Evolutionary conservation across 2,329 filamentous ascomycete genomes (phyloP).

Genomic region (Phialocephala sp.): DNA sequence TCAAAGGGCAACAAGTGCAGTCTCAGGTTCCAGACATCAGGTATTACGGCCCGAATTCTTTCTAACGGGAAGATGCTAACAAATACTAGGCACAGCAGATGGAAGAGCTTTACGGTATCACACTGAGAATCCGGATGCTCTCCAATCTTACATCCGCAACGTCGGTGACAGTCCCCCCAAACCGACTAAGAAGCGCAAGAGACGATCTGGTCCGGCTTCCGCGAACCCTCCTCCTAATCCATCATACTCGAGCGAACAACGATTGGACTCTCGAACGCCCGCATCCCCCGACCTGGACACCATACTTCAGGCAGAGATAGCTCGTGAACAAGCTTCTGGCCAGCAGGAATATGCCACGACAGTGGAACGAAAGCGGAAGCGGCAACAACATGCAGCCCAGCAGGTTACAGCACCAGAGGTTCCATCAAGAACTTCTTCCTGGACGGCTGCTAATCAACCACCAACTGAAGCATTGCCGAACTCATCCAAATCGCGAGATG

Average conservation of each 20-base stretch:
- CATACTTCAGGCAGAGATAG: slow-evolving; percentile 33
- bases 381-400: not conserved
- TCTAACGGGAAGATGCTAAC: slow-evolving; percentile 14
- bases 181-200: slow-evolving; percentile 29
- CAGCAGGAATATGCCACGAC: not conserved
- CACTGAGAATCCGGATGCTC: slow-evolving; percentile 30
- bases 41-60: slow-evolving; percentile 18
- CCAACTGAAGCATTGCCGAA: not conserved
- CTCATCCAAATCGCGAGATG: slow-evolving; percentile 10
- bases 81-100: slow-evolving; percentile 31
- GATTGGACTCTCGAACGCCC: slow-evolving; percentile 9
- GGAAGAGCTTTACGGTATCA: slow-evolving; percentile 34
- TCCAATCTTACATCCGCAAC: slow-evolving; percentile 23
- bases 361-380: slow-evolving; percentile 9
- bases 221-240: slow-evolving; percentile 10
- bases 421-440: not conserved
- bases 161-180: slow-evolving; percentile 20
- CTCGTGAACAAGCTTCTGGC: slow-evolving; percentile 23
- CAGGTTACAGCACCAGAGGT: not conserved
- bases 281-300: slow-evolving; percentile 29
- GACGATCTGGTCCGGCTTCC: slow-evolving; percentile 18
- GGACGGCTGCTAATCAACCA: not conserved
- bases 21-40: slow-evolving; percentile 31
- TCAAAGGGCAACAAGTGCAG: slow-evolving; percentile 39
- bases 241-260: slow-evolving; percentile 23